These are phyloP conservation scores for Debaryomyces hansenii DNA, from an alignment of 805 yeast genomes.

Conservation along the genomic window DNA sequence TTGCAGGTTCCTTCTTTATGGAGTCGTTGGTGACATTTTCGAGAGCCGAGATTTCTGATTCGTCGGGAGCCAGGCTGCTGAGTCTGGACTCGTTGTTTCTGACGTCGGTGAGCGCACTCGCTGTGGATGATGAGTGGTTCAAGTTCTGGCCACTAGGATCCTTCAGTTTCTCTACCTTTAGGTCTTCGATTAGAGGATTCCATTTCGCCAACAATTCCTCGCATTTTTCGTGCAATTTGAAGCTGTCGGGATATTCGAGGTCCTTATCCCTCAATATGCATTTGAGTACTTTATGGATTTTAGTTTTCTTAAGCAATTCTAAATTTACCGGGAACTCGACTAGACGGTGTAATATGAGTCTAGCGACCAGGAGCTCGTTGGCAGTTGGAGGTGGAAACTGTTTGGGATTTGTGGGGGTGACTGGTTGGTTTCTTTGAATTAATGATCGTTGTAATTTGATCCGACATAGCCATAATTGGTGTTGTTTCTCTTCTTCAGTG, in stretches of 20 bases:
- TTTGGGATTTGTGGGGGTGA: conserved; percentile 35
- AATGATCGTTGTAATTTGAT: conserved; percentile 49
- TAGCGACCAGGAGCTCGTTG: conserved; percentile 42
- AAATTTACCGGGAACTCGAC: conserved; percentile 43
- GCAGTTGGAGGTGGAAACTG: conserved; percentile 40
- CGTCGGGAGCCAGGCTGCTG: conserved; percentile 15
- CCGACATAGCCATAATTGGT: conserved; percentile 49
- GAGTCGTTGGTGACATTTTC: conserved; percentile 8
- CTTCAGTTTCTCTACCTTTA: conserved; percentile 31
- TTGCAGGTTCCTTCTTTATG: not conserved
- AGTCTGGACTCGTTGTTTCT: conserved; percentile 1
- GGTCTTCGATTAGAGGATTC: conserved; percentile 34
- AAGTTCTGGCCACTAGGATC: not conserved
- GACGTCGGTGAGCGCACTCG: conserved; percentile 1
- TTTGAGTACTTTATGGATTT: conserved; percentile 52
- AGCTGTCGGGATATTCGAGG: conserved; percentile 44
- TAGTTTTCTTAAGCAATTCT: conserved; percentile 43
- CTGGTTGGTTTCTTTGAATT: conserved; percentile 45
- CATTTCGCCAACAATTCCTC: conserved; percentile 41
- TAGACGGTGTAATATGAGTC: conserved; percentile 40
- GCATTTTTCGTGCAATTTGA: conserved; percentile 46
- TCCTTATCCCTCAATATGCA: conserved; percentile 43
- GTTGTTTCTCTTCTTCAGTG: conserved; percentile 42
- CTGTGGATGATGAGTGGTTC: not conserved
- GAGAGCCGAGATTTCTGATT: conserved; percentile 25